Base-by-base conservation (phyloP, 768 basidiomycete genomes). In the Lactifluus rugatus region DNA sequence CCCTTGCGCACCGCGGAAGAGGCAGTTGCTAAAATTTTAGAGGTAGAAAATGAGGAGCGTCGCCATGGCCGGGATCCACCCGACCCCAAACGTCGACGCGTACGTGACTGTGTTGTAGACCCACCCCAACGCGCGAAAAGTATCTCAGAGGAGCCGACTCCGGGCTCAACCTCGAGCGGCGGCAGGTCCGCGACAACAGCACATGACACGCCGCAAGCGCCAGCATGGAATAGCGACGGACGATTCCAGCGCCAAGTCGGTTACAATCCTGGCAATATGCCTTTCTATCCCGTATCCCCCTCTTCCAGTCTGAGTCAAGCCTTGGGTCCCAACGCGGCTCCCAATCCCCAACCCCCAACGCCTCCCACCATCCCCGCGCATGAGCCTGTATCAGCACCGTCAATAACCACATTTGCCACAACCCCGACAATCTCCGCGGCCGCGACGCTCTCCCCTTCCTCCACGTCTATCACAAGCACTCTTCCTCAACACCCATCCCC, bases 1-100 rank as follows among this genome's bases (percentile, higher is more conserved):
- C 63, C 63, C n/a, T 36, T 64, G 48, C 63, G 63, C 37, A 63
- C 63, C 2, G 63, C 63, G 7, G 61, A 56, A 31, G 61, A 64
- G 51, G 63, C 63, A 3, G 57, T 64, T 19, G 61, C 63, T 2
- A 64, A 64, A 58, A 64, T 64, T 11, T 26, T 64, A 21, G 61
- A 64, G 54, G 53, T 59, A 6, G 63, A 64, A 48, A 59, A 26
- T 31, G 63, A 64, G 39, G 63, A 64, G 26, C 61, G 57, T 23
- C 56, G 63, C n/a, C 61, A 56, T 21, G 61, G 63, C 36, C 63
- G 63, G 14, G 63, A 64, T 28, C 44, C 61, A 17, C 61, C 61
- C 34, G 62, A 55, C 28, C 52, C 54, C 7, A 63, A 62, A 49
- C 63, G 63, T 14, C 52, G 62, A 49, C 63, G 63, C 36, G 47